Evolutionary conservation across 2,329 filamentous ascomycete genomes (phyloP), one percentile per base, ranked within the genome.

Genomic region (Hymenoscyphus occultus): DNA sequence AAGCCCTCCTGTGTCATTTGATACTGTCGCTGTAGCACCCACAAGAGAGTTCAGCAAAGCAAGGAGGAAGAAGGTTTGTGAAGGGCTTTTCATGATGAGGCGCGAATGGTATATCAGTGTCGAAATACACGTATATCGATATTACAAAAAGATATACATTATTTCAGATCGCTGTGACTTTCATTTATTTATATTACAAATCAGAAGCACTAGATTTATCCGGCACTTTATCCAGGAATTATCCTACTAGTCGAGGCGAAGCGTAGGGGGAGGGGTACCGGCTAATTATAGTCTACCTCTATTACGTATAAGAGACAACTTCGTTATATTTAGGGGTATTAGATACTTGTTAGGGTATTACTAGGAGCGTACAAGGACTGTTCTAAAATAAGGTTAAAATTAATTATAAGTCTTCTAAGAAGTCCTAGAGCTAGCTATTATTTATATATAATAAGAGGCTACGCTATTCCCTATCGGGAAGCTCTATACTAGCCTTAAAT

Each of bases 1-100:
- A 22, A 68, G 64, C 4, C 68, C 67, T 54, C 48, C 48, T 28
- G 48, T 22, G 2, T 28, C 48, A 28, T 54, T 54, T 54, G 48
- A 54, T 54, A 10, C 48, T 54, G 13, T 28, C 10, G 48, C 19
- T 28, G 48, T 54, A 22, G 19, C 19, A 13, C 19, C 48, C 48
- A 54, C 48, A 5, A 28, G 9, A 28, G 28, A 13, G 48, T 14
- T 22, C 48, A 54, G 48, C 10, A 54, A n/a, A 28, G 9, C 19
- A 22, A 28, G 48, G 48, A 28, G 19, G 10, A 28, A 54, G 6
- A 51, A 12, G n/a, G 3, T 28, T 13, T 13, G 48, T 12, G 19
- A 12, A 28, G 19, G 19, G 6, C 19, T 54, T 22, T 54, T 54
- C 48, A 54, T 54, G 19, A 9, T 28, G 48, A 28, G 48, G 28